These are phyloP conservation scores for Ogataea pilisensis DNA, from an alignment of 805 yeast genomes.

Conservation along the genomic window DNA sequence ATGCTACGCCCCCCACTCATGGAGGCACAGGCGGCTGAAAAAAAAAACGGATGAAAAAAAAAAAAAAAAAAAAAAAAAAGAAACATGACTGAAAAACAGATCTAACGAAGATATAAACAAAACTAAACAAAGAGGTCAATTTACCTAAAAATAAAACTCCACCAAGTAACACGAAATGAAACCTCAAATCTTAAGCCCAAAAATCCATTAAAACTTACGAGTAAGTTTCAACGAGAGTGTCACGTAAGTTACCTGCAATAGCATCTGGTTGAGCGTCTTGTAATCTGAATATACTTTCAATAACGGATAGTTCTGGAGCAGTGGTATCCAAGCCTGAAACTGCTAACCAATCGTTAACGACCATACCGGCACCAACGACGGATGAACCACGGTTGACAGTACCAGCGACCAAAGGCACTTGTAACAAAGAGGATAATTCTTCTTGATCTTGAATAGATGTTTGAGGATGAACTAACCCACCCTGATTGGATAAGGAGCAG, in stretches of 20 bases:
- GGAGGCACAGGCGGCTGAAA: no score
- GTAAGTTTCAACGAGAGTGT: conserved; percentile 88
- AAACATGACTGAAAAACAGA: neutral
- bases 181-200: neutral
- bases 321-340: conserved; percentile 97
- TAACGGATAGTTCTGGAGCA: conserved; percentile 95
- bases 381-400: conserved; percentile 97
- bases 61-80: neutral
- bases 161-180: neutral
- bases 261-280: conserved; percentile 90
- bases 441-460: conserved; percentile 97
- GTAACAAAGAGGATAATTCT: conserved; percentile 90
- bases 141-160: neutral
- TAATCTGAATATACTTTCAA: conserved; percentile 91
- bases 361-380: conserved; percentile 98
- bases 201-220: conserved; percentile 50
- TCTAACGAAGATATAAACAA: neutral
- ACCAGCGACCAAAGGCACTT: conserved; percentile 98
- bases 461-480: conserved; percentile 97
- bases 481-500: conserved; percentile 92
- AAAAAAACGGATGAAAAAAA: no score
- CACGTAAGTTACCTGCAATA: conserved; percentile 80
- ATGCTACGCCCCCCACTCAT: no score
- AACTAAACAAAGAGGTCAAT: no score
- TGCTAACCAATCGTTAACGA: conserved; percentile 96